phyloP scores from a whole-genome alignment of 108 stramenopile species.

The Schizochytrium sp. region DNA sequence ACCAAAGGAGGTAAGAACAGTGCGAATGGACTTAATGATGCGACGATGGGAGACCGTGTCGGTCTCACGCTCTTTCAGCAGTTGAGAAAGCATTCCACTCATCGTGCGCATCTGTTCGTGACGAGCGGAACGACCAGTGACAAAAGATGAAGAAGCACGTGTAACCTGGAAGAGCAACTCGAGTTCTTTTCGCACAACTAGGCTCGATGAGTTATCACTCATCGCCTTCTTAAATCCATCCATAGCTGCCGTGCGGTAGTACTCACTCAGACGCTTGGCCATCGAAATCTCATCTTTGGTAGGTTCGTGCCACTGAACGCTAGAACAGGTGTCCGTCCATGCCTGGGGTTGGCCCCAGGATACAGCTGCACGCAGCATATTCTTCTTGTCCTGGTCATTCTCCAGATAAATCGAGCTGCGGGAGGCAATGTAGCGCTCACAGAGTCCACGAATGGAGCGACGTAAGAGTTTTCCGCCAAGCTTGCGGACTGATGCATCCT shows the following conservation, averaged over 20 bases:
- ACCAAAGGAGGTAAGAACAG: background rate
- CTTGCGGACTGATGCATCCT: conserved; percentile 43
- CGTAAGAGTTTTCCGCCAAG: conserved; percentile 46
- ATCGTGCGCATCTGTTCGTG: background rate
- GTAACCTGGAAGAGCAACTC: conserved; percentile 33
- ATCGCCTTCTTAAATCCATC: conserved; percentile 5
- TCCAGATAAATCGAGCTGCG: background rate
- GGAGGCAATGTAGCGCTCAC: conserved; percentile 21
- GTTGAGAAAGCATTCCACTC: background rate
- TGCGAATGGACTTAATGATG: conserved; percentile 41
- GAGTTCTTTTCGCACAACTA: conserved; percentile 16
- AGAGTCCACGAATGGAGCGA: conserved; percentile 20
- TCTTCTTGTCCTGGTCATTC: background rate
- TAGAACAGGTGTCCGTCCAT: conserved; percentile 33
- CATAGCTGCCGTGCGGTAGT: background rate
- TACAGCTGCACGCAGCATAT: background rate
- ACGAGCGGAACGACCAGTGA: background rate
- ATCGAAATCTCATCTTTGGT: conserved; percentile 25
- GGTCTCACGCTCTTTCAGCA: conserved; percentile 19
- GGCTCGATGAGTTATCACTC: background rate
- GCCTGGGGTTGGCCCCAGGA: conserved; percentile 19
- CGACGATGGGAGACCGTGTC: conserved; percentile 52
- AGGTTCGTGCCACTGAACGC: conserved; percentile 55
- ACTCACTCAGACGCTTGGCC: conserved; percentile 1
- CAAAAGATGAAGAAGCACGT: background rate